Base-by-base conservation (phyloP, 108 stramenopile genomes). In the Nannochloropsis gaditana region DNA sequence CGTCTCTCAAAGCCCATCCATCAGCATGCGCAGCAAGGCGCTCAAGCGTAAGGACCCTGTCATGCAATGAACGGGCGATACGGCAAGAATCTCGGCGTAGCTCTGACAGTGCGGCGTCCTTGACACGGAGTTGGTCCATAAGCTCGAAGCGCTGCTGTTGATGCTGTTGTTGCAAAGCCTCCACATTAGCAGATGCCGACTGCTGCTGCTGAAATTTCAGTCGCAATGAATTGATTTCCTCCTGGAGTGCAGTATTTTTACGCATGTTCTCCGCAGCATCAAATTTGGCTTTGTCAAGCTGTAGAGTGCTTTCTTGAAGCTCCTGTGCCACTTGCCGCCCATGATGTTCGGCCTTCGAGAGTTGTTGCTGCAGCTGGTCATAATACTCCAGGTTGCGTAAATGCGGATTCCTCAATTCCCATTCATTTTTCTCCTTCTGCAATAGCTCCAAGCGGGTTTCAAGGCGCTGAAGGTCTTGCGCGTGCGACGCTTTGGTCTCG, bases 351-450 rank as follows among this genome's bases (percentile, higher is more conserved):
- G 59, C n/a, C 19, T 15, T n/a, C 59, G 8, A n/a, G n/a, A 73
- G 59, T n/a, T 73, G 59, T 73, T 6, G 59, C 59, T 73, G 59
- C 59, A 73, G 59, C n/a, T 73, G 59, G 59, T 73, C 59, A n/a
- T 73, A 73, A 2, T 15, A 73, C 59, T n/a, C 59, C 15, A n/a
- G 59, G 59, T n/a, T 73, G 59, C 59, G 19, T 4, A 15, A 15
- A 0, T 6, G 0, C 19, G 15, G n/a, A 73, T 3, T 73, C 59
- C 8, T 15, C 19, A 2, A 73, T n/a, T 73, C 59, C 59, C 59
- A 73, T 6, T 73, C 59, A 6, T 73, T 73, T n/a, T 73, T 73
- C n/a, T 73, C 59, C 59, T n/a, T 15, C 59, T 73, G 5, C 59
- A 73, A 73, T 73, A 15, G 59, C 5, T 73, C 5, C 4, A 73